Base-by-base conservation (phyloP, 2,329 filamentous ascomycete genomes). In the Aspergillus carbonarius region DNA sequence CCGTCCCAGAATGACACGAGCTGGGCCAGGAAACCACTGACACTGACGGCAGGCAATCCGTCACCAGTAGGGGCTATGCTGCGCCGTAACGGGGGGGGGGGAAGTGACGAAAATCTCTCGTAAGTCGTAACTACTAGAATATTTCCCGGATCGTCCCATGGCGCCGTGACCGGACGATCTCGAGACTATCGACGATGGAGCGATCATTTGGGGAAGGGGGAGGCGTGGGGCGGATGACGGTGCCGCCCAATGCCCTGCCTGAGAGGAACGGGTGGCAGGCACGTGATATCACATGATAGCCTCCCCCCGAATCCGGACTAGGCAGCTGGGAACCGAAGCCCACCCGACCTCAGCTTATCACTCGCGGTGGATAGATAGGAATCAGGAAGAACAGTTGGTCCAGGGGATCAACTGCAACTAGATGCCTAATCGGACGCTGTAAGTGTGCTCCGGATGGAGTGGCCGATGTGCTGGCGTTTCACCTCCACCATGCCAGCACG, bases 161-260 rank as follows among this genome's bases (percentile, higher is more conserved):
- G 56, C 32, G 49, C 51, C 46, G 47, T 57, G 47, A 44, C 39
- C 42, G 53, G 61, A 34, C 50, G 61, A 63, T 63, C 58, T 49
- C 23, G 27, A 57, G 53, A 52, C 59, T 63, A 63, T 58, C 30
- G 55, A 63, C 32, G 20, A 37, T 49, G 52, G 55, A 51, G 48
- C 18, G 51, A 58, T 55, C 34, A 55, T 47, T 57, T 48, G 30
- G 23, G 18, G 39, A 46, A 27, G 53, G 25, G 53, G 42, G 27
- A 7, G 15, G 46, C 27, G 58, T 59, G 52, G 53, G 51, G 37
- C 55, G 25, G 8, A 17, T 17, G 40, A 46, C 12, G 42, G 27
- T 47, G 39, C 42, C 52, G 37, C 42, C 48, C 32, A 55, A 55
- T 46, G 5, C n/a, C n/a, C 3, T 23, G 23, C 49, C n/a, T 27